Evolutionary conservation across 192 early-diverging fungal species (phyloP).

Genomic region (Coemansia sp.): DNA sequence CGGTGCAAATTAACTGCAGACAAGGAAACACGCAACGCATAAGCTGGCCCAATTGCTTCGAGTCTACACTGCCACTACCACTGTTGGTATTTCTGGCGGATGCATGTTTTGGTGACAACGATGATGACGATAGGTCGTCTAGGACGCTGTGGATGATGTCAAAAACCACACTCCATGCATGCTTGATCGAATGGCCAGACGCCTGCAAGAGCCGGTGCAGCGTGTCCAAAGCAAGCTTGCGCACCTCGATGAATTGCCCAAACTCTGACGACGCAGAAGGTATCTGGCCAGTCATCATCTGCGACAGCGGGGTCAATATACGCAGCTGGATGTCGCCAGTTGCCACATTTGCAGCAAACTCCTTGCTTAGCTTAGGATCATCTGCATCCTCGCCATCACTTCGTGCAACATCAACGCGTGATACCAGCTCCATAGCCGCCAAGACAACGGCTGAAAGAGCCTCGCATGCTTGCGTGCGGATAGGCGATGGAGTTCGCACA

Average conservation of each 20-base stretch:
- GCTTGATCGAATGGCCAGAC: conserved; percentile 81
- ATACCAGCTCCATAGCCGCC: conserved; percentile 67
- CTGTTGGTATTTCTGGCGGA: background rate
- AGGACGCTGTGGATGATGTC: conserved; percentile 68
- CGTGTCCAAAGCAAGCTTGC: conserved; percentile 83
- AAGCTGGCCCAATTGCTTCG: conserved; percentile 42
- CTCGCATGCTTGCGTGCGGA: conserved; percentile 76
- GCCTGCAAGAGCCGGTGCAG: conserved; percentile 88
- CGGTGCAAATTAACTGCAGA: conserved; percentile 92
- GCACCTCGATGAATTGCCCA: conserved; percentile 68
- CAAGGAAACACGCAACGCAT: conserved; percentile 88
- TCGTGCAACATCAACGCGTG: conserved; percentile 38
- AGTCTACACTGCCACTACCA: conserved; percentile 6
- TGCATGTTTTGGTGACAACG: conserved; percentile 27
- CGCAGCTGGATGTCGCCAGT: conserved; percentile 69
- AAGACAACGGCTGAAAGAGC: conserved; percentile 75
- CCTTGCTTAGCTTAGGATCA: background rate
- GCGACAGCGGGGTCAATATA: conserved; percentile 61
- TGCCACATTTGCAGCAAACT: conserved; percentile 45
- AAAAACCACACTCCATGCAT: conserved; percentile 87
- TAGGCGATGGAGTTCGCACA: conserved; percentile 53
- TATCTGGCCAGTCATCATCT: conserved; percentile 53
- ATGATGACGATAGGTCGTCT: background rate
- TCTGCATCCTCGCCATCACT: background rate
- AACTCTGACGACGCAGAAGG: conserved; percentile 7